Conservation (phyloP, 2,329 filamentous ascomycete genomes). For the Xylariaceae sp. region DNA sequence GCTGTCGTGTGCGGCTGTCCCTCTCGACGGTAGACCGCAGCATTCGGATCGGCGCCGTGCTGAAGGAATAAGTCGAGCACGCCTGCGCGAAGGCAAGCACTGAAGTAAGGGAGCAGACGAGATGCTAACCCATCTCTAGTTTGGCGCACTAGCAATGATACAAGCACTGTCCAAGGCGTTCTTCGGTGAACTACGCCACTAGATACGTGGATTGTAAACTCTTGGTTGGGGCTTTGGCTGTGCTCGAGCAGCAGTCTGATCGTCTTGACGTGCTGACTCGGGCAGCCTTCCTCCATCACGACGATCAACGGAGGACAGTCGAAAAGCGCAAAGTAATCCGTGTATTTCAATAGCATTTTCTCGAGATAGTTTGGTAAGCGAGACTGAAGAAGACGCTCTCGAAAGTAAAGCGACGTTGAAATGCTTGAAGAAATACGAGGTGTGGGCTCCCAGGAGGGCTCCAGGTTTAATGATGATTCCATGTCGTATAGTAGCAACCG, state of each 20-base stretch:
- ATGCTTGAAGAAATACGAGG: neutral
- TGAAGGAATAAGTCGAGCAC: conserved; percentile 13
- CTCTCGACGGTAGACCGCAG: conserved; percentile 13
- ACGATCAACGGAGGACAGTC: conserved; percentile 15
- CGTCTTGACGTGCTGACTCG: conserved; percentile 16
- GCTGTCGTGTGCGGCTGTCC: conserved; percentile 16
- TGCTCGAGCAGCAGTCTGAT: conserved; percentile 13
- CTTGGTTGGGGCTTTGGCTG: conserved; percentile 10
- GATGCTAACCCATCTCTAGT: conserved; percentile 18
- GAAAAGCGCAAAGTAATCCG: conserved; percentile 3
- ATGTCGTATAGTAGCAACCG: conserved; percentile 11
- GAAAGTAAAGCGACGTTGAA: conserved; percentile 8
- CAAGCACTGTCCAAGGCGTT: conserved; percentile 13
- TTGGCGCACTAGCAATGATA: conserved; percentile 13
- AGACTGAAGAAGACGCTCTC: conserved; percentile 21
- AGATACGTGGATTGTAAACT: neutral
- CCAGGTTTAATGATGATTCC: conserved; percentile 3
- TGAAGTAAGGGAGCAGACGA: conserved; percentile 16
- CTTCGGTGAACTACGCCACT: neutral
- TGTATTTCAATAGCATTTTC: conserved; percentile 6
- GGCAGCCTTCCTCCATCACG: conserved; percentile 13
- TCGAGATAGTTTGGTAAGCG: conserved; percentile 16
- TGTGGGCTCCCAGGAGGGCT: neutral
- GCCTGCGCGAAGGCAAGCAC: conserved; percentile 8
- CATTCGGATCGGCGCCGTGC: conserved; percentile 11